A percentile compares a stretch with the other conserved stretches of the same genome.
These are phyloP conservation scores for Epichloe glyceriae DNA, from an alignment of 2,329 filamentous ascomycete genomes.

Conservation along the genomic window DNA sequence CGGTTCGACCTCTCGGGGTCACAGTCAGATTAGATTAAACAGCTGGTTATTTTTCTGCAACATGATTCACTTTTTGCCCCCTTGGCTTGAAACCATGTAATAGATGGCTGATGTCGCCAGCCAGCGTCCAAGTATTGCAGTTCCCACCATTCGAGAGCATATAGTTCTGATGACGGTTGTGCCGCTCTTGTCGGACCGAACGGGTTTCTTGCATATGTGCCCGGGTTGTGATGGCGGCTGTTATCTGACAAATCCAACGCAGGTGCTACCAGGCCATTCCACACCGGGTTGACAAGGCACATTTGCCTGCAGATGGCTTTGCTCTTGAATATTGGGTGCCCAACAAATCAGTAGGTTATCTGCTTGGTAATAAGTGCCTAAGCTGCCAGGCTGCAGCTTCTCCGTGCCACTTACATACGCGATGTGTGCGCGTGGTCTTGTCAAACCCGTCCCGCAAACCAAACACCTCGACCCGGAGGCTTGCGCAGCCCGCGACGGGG, in stretches of 20 bases:
- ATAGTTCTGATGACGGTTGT: background rate
- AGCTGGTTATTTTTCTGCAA: background rate
- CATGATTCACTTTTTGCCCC: background rate
- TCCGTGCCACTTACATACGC: background rate
- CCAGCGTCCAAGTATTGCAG: background rate
- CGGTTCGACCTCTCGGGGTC: background rate
- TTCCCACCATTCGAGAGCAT: background rate
- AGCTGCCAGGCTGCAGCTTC: background rate
- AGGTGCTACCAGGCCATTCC: background rate
- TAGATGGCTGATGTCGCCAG: background rate
- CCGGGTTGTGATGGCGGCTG: background rate
- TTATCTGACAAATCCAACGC: background rate
- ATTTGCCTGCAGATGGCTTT: background rate
- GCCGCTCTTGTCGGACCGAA: conserved; percentile 1
- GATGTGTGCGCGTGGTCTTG: background rate
- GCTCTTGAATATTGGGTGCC: background rate
- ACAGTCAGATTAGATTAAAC: background rate
- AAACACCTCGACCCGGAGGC: background rate
- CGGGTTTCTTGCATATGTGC: background rate
- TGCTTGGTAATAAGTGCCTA: background rate
- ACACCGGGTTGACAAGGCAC: background rate
- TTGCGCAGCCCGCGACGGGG: background rate
- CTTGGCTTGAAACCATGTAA: background rate
- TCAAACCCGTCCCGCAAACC: background rate
- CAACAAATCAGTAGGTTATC: background rate